phyloP scores from a whole-genome alignment of 225 moss, liverwort and hornwort species.

The Neckera pumila region DNA sequence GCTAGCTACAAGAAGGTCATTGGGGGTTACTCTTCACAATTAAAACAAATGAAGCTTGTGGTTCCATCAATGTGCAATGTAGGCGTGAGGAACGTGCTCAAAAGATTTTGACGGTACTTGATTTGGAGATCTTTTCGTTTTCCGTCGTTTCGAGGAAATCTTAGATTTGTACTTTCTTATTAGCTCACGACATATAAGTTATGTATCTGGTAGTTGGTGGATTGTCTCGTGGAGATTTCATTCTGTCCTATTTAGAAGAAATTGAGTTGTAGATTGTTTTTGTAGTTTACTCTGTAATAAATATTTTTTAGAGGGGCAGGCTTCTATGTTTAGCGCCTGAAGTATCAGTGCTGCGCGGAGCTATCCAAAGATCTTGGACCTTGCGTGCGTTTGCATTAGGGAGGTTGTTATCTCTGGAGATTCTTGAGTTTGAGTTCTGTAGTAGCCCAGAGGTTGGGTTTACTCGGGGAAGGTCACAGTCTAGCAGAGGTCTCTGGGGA shows the following conservation, averaged over 20 bases:
- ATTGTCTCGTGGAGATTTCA: not conserved
- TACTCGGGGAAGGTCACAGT: not conserved
- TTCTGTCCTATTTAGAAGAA: not conserved
- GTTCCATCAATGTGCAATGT: constrained; percentile 58
- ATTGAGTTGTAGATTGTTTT: not conserved
- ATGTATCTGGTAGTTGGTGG: not conserved
- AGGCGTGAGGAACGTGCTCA: constrained; percentile 45
- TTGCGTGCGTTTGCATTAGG: not conserved
- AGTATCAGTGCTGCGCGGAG: not conserved
- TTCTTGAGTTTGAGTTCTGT: not conserved
- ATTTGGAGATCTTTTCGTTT: not conserved
- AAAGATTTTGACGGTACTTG: constrained; percentile 28
- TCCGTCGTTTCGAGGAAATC: not conserved
- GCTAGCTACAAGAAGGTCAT: constrained; percentile 63
- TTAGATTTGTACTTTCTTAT: constrained; percentile 9
- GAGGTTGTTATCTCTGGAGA: not conserved
- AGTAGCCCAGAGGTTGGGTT: not conserved
- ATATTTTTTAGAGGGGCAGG: not conserved
- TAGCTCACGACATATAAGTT: not conserved
- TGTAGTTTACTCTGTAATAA: constrained; percentile 1
- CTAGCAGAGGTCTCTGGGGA: not conserved
- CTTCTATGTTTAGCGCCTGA: not conserved
- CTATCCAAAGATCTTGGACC: not conserved
- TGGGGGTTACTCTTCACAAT: constrained; percentile 39
- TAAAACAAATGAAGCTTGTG: constrained; percentile 58